These are phyloP conservation scores for Graphium sp. DNA, from an alignment of 2,329 filamentous ascomycete species.

Conservation along the genomic window DNA sequence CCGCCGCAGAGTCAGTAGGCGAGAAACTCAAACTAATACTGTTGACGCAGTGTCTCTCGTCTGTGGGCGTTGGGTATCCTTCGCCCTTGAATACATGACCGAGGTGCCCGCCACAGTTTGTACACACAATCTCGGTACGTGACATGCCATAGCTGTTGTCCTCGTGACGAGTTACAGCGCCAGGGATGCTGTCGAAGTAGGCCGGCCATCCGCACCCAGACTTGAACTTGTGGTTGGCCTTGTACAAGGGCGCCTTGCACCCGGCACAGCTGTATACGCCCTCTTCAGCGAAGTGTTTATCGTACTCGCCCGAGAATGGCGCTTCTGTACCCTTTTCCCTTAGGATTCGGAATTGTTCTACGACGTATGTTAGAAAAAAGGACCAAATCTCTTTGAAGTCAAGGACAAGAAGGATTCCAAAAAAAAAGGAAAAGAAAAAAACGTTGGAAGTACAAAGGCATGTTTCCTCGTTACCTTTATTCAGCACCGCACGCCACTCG, in stretches of 20 bases:
- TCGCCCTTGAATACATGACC: constrained; percentile 95
- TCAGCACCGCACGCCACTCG: constrained; percentile 82
- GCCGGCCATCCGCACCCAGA: constrained; percentile 96
- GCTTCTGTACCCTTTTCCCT: constrained; percentile 84
- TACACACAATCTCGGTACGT: constrained; percentile 85
- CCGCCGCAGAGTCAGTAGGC: constrained; percentile 36
- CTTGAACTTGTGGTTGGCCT: constrained; percentile 85
- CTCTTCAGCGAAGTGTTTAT: constrained; percentile 62
- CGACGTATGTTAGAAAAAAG: not conserved
- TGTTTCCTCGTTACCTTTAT: constrained; percentile 24
- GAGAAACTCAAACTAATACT: constrained; percentile 77
- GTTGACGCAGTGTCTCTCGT: constrained; percentile 96
- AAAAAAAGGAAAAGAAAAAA: not conserved
- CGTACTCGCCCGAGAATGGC: constrained; percentile 64
- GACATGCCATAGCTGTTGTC: constrained; percentile 68
- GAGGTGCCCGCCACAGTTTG: constrained; percentile 84
- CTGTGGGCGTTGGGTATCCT: constrained; percentile 66
- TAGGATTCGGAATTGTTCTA: constrained; percentile 91
- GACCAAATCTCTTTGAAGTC: no score
- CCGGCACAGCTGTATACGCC: constrained; percentile 81
- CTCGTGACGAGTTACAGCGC: constrained; percentile 68
- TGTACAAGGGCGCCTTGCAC: constrained; percentile 80
- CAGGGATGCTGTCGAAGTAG: constrained; percentile 90
- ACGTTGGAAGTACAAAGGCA: no score
- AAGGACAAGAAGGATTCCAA: not conserved